phyloP scores from a whole-genome alignment of 129 eudicot genomes.

The Logfia minima region DNA sequence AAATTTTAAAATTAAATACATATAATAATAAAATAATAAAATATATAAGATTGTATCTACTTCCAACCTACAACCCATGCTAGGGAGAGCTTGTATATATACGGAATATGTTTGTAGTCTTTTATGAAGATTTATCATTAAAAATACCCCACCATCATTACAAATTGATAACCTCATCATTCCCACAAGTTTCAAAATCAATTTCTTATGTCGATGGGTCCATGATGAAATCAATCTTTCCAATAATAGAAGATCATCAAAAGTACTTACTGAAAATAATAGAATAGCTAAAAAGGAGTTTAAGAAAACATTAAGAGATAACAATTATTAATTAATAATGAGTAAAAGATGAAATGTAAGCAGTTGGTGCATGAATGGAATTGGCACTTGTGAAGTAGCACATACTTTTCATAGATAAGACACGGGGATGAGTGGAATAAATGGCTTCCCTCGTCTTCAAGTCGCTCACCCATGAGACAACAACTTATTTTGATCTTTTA shows the following conservation, averaged over 20 bases:
- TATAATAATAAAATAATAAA: too few relatives aligned
- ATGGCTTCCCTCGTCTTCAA: slow-evolving; percentile 30
- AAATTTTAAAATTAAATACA: too few relatives aligned
- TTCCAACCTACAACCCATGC: too few relatives aligned
- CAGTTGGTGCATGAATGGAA: background rate
- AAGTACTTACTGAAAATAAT: too few relatives aligned
- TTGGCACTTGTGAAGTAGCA: background rate
- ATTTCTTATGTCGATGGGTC: background rate
- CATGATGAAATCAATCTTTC: background rate
- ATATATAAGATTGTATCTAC: too few relatives aligned
- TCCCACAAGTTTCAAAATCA: background rate
- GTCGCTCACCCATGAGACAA: slow-evolving; percentile 23
- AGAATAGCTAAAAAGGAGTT: background rate
- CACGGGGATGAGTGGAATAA: slow-evolving; percentile 27
- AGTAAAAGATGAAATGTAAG: background rate
- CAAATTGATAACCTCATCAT: too few relatives aligned
- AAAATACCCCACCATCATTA: background rate
- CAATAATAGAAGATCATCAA: background rate
- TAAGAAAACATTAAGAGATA: background rate
- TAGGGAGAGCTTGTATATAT: too few relatives aligned
- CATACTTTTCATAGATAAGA: slow-evolving; percentile 28
- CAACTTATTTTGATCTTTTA: background rate
- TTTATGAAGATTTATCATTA: background rate
- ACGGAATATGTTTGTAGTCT: too few relatives aligned
- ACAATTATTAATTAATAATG: background rate